Base-by-base conservation (phyloP, 2,329 filamentous ascomycete genomes). In the Cylindrodendrum hubeiense region DNA sequence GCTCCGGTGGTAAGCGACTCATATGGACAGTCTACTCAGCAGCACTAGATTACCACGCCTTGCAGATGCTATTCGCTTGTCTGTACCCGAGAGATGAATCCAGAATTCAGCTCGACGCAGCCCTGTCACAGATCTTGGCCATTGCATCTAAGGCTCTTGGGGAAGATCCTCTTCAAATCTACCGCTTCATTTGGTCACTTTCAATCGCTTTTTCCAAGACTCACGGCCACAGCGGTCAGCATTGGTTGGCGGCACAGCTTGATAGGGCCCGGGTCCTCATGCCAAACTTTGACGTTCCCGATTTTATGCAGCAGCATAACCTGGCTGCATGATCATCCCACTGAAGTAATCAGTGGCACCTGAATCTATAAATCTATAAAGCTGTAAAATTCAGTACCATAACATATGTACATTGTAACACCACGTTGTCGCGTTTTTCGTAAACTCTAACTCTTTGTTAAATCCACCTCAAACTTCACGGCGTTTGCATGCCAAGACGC, bases 21-120 rank as follows among this genome's bases (percentile, higher is more conserved):
- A 73, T 73, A 51, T 72, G 70, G 70, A 72, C 70, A 0, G 70
- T 72, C 7, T 72, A 71, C 17, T 59, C 67, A 1, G 67, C 70
- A 3, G 51, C 67, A 0, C 39, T 73, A 0, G 70, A 72, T n/a
- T 73, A 67, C 17, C 62, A 73, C 19, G 70, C 70, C 3, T 21
- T 72, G 0, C 60, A 68, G 1, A 55, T 72, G 0, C 26, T 72
- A 0, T 71, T 57, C 17, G 67, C 60, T 0, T 63, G 55, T n/a
- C 22, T 63, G 1, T 62, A 63, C 5, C 37, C 33, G 1, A 39
- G 56, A 4, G 34, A 55, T 0, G 50, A 68, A 12, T 61, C 60
- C 0, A 24, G 24, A 0, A 50, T 59, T 10, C 43, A 47, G 1
- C 19, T 60, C 0, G 50, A 68, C 0, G 12, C 47, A 1, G 57